Evolutionary conservation across 148 eudicot genomes (phyloP), one percentile per base, ranked within the genome.

Genomic region (Persicaria tinctoria): DNA sequence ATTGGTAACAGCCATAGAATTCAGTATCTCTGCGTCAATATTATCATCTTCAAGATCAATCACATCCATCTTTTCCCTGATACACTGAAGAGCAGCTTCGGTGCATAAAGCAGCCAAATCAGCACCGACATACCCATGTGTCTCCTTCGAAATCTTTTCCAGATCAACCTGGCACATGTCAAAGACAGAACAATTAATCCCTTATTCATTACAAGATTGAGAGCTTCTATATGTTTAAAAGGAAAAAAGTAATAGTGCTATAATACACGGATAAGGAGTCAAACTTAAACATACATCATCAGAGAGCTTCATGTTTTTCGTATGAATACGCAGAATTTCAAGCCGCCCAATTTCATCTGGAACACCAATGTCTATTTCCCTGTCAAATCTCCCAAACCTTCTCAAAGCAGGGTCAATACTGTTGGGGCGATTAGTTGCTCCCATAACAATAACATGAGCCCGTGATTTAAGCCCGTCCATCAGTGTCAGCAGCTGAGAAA

Each of bases 381-480:
- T 80, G 75, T 91, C 97, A 81, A 91, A 91, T 76, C 97, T 82
- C 70, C 97, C 97, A 79, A 89, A 91, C 78, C 97, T 84, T 76
- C 97, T 87, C 72, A 91, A 63, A 8, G 97, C 97, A 47, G 97
- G 91, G 73, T 91, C 97, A 79, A 91, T 91, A 80, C 93, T 89
- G 63, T 91, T 91, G 38, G 97, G 97, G 46, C 93, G 93, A 69
- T 91, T 91, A 4, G 97, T 91, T 23, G 93, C 97, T 74, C 97
- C 97, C 5, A 91, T 91, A 18, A 91, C 97, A 85, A 91, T 89
- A 48, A 91, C 86, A 80, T 91, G 93, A 13, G 97, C 97, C 62
- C 97, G 89, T 10, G 97, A 83, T 68, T 91, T 89, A 12, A 91
- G 91, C 53, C 97, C 97, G 80, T 91, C 97, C 97, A 91, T 91